These are phyloP conservation scores for Trichoderma reesei DNA, from an alignment of 495 filamentous ascomycete genomes.

Conservation along the genomic window DNA sequence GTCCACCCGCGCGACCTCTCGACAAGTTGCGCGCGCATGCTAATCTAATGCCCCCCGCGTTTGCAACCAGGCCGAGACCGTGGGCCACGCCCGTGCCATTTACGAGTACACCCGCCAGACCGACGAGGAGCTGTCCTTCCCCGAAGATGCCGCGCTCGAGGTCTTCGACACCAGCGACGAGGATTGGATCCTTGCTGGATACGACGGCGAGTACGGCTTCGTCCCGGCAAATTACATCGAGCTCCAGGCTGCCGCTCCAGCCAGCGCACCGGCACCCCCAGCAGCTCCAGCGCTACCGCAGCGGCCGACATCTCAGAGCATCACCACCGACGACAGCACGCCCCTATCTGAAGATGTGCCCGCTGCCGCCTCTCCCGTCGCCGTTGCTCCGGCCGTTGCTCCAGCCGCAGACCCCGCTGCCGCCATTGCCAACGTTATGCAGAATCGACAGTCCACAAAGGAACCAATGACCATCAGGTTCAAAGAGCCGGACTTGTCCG, in stretches of 20 bases:
- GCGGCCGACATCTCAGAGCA: conserved; percentile 17
- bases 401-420: conserved; percentile 51
- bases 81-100: conserved; percentile 66
- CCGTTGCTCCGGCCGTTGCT: conserved; percentile 61
- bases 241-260: conserved; percentile 26
- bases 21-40: not conserved
- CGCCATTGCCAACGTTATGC: conserved; percentile 54
- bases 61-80: conserved; percentile 53
- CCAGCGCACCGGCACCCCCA: conserved; percentile 14
- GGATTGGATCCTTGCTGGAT: conserved; percentile 90
- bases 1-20: not conserved
- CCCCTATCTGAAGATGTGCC: conserved; percentile 17
- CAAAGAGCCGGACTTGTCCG: conserved; percentile 15
- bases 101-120: conserved; percentile 97
- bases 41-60: conserved; percentile 7
- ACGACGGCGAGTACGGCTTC: conserved; percentile 82
- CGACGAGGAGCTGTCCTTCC: conserved; percentile 93
- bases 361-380: conserved; percentile 53
- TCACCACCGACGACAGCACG: conserved; percentile 2
- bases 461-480: not conserved
- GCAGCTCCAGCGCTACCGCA: conserved; percentile 24
- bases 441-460: conserved; percentile 15
- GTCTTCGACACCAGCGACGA: conserved; percentile 89
- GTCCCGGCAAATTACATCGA: conserved; percentile 98
- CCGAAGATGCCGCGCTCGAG: conserved; percentile 72